A percentile compares a stretch with the other conserved stretches of the same genome.
Evolutionary conservation across 2,329 filamentous ascomycete genomes (phyloP).

Genomic region (Colletotrichum sojae): DNA sequence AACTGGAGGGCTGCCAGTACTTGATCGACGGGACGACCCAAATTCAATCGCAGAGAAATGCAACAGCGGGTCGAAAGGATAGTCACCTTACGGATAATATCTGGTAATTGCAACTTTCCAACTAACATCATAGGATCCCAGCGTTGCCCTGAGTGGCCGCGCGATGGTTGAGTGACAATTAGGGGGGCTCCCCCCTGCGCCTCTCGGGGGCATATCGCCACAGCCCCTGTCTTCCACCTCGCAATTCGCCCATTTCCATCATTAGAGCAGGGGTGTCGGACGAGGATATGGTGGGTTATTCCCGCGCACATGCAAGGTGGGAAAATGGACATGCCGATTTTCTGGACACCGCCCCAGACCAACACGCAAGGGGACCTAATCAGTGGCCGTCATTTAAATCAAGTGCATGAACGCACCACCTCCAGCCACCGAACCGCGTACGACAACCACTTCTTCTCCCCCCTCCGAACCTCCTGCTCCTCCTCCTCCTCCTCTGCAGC

Average conservation of each 20-base stretch:
- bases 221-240: slow-evolving; percentile 4
- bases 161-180: slow-evolving; percentile 1
- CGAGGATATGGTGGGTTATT: slow-evolving; percentile 34
- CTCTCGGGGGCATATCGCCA: background rate
- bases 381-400: slow-evolving; percentile 17
- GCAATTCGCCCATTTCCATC: slow-evolving; percentile 2
- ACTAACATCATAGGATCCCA: no score
- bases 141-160: background rate
- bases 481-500: background rate
- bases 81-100: no score
- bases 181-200: no score
- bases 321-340: background rate
- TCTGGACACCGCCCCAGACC: slow-evolving; percentile 34
- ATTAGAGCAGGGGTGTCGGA: slow-evolving; percentile 14
- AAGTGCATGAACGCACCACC: slow-evolving; percentile 27
- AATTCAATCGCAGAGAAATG: slow-evolving; percentile 4
- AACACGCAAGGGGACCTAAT: slow-evolving; percentile 20
- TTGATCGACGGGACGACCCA: background rate
- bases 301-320: slow-evolving; percentile 34
- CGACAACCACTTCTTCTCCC: background rate
- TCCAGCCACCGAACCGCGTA: background rate
- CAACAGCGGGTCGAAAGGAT: background rate
- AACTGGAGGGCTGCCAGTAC: background rate
- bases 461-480: background rate
- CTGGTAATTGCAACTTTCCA: no score